These are phyloP conservation scores for Ophiostoma triangulosporum DNA, from an alignment of 2,329 filamentous ascomycete genomes.

Conservation along the genomic window DNA sequence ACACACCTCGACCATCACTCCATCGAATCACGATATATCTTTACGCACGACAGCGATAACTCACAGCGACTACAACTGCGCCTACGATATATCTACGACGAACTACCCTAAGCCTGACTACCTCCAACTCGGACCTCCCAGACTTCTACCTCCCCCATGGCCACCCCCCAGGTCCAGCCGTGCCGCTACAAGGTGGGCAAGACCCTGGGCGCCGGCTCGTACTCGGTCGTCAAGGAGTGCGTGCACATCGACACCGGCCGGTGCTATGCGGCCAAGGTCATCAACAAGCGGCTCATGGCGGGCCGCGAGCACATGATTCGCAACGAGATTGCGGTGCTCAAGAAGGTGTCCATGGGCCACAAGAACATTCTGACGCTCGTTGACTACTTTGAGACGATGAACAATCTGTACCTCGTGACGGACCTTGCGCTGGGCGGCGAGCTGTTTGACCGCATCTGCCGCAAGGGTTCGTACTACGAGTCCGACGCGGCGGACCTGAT, in stretches of 20 bases:
- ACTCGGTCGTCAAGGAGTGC: slow-evolving; percentile 97
- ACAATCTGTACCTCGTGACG: slow-evolving; percentile 96
- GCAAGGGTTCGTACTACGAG: slow-evolving; percentile 97
- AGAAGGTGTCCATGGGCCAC: slow-evolving; percentile 97
- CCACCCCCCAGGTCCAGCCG: slow-evolving; percentile 55
- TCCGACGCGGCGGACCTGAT: slow-evolving; percentile 92
- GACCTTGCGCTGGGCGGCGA: slow-evolving; percentile 93
- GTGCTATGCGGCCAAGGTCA: slow-evolving; percentile 98
- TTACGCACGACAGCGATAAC: not conserved
- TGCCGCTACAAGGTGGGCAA: slow-evolving; percentile 98
- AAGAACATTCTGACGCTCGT: slow-evolving; percentile 95
- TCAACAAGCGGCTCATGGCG: slow-evolving; percentile 97
- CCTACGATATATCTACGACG: not conserved
- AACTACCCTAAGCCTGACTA: not conserved
- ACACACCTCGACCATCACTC: too few species aligned
- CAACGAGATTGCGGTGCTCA: slow-evolving; percentile 95
- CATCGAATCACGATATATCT: too few species aligned
- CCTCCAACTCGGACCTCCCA: not conserved
- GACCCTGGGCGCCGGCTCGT: slow-evolving; percentile 89
- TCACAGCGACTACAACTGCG: not conserved
- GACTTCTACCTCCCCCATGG: slow-evolving; percentile 4
- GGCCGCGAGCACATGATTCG: slow-evolving; percentile 97
- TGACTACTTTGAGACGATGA: slow-evolving; percentile 99
- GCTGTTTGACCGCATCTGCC: slow-evolving; percentile 95
- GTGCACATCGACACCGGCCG: slow-evolving; percentile 95